Conservation (phyloP, 2,329 filamentous ascomycete genomes). For the Fusarium austroafricanum region DNA sequence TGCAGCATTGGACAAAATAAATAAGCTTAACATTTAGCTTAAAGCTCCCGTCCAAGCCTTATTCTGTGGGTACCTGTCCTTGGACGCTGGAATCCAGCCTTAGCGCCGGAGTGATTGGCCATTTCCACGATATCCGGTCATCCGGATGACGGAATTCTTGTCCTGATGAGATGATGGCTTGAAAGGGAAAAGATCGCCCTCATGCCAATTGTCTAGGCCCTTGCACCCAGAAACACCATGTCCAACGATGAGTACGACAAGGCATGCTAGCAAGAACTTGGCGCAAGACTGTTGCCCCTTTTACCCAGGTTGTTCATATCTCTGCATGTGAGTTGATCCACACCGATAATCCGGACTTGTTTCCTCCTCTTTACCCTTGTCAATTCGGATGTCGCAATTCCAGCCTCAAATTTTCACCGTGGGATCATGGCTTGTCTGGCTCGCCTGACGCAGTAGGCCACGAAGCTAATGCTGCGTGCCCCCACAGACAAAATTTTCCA, state of each 20-base stretch:
- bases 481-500: too few species aligned
- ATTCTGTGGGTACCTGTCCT: conserved; percentile 26
- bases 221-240: too few species aligned
- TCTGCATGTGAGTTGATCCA: neutral
- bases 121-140: conserved; percentile 31
- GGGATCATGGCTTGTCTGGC: too few species aligned
- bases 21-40: conserved; percentile 38
- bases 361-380: conserved; percentile 2
- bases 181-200: neutral
- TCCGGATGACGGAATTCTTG: conserved; percentile 34
- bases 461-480: too few species aligned
- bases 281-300: too few species aligned
- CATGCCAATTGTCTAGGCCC: neutral
- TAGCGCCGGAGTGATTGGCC: conserved; percentile 16
- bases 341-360: conserved; percentile 16
- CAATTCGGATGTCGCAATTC: conserved; percentile 38
- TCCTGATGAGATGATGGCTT: conserved; percentile 25
- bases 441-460: too few species aligned
- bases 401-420: conserved; percentile 24
- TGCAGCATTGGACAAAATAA: neutral
- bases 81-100: neutral
- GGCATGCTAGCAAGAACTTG: too few species aligned
- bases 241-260: too few species aligned
- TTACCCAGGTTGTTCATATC: too few species aligned
- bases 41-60: conserved; percentile 11